Percentiles rank a stretch among this genome's conserved stretches.
These are phyloP conservation scores for Phytomonas francai DNA, from an alignment of 208 protist genomes.

Conservation along the genomic window DNA sequence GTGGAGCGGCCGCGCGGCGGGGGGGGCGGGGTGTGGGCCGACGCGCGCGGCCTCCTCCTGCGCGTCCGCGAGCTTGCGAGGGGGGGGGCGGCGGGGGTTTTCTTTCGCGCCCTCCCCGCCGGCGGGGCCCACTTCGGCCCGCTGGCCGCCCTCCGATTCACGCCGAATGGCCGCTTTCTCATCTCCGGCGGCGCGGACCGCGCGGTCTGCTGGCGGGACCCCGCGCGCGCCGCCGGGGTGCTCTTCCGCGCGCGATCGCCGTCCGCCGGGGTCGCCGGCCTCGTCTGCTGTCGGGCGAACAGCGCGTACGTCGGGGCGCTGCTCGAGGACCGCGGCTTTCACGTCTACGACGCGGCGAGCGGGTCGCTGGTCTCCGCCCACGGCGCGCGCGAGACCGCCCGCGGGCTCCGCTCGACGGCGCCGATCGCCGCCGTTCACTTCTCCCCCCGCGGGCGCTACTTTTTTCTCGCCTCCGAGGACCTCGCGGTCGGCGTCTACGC, in stretches of 20 bases:
- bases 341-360: slow-evolving; percentile 58
- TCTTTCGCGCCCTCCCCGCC: slow-evolving; percentile 3
- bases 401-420: slow-evolving; percentile 31
- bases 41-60: slow-evolving; percentile 19
- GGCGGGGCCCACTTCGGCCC: slow-evolving; percentile 34
- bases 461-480: slow-evolving; percentile 58
- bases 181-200: slow-evolving; percentile 51
- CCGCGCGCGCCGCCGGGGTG: slow-evolving; percentile 18
- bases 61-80: neutral
- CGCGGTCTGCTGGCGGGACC: slow-evolving; percentile 40
- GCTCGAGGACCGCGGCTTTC: slow-evolving; percentile 56
- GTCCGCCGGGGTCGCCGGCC: slow-evolving; percentile 18
- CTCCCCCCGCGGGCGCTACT: slow-evolving; percentile 62
- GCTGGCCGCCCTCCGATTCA: slow-evolving; percentile 29
- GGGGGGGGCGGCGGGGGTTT: neutral
- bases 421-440: slow-evolving; percentile 47
- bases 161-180: slow-evolving; percentile 34
- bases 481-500: slow-evolving; percentile 50
- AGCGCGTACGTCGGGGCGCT: slow-evolving; percentile 58
- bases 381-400: slow-evolving; percentile 16
- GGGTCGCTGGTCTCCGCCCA: slow-evolving; percentile 56
- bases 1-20: neutral
- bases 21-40: slow-evolving; percentile 20
- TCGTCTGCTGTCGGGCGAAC: slow-evolving; percentile 27
- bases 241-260: slow-evolving; percentile 32